phyloP scores from a whole-genome alignment of 1,284 basidiomycete genomes.

The Puccinia novopanici region DNA sequence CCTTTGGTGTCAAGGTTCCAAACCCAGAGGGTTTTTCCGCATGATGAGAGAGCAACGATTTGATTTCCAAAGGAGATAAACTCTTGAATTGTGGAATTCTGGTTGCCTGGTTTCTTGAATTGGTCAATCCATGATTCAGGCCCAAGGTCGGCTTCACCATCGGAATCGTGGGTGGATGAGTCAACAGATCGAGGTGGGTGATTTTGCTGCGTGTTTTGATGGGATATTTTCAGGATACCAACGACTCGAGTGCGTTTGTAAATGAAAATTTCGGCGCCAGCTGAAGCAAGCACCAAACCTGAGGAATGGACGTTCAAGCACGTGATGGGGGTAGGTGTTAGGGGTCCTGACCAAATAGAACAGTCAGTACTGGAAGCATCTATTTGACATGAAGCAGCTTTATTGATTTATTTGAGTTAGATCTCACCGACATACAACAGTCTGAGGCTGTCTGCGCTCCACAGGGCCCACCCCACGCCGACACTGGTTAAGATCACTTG shows the following conservation, averaged over 20 bases:
- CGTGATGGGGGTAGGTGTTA: conserved; percentile 44
- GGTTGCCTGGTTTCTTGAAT: conserved; percentile 8
- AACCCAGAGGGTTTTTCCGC: conserved; percentile 75
- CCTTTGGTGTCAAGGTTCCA: conserved; percentile 74
- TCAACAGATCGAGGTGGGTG: neutral
- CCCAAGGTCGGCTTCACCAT: conserved; percentile 3
- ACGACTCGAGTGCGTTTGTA: conserved; percentile 37
- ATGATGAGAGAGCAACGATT: conserved; percentile 64
- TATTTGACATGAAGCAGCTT: neutral
- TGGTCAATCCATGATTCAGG: conserved; percentile 30
- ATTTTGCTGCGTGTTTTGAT: neutral
- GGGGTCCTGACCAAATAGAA: conserved; percentile 23
- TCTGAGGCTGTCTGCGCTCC: conserved; percentile 91
- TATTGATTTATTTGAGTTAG: neutral
- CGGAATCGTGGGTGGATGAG: neutral
- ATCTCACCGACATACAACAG: conserved; percentile 85
- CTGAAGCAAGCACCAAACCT: conserved; percentile 44
- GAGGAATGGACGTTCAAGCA: conserved; percentile 36
- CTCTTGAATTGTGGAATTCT: conserved; percentile 28
- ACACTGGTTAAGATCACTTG: conserved; percentile 75
- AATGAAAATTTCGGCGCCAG: conserved; percentile 26
- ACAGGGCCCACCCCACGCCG: conserved; percentile 89
- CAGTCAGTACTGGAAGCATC: neutral
- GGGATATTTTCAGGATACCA: conserved; percentile 12
- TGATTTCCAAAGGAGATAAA: conserved; percentile 57